Conservation (phyloP, 805 yeast genomes). For the Metschnikowia noctiluminum region DNA sequence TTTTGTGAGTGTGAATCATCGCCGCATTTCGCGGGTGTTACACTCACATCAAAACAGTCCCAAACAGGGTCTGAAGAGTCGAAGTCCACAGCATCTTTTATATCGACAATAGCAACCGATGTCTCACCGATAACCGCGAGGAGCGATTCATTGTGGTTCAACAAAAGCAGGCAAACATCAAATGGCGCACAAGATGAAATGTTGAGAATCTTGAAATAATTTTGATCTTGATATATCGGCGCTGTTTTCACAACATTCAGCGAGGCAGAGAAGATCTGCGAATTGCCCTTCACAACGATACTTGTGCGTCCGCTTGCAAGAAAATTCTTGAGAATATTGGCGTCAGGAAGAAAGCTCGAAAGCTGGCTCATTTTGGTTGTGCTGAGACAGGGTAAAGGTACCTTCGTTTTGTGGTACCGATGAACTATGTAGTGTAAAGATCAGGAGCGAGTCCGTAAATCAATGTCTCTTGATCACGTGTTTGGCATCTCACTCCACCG, state of each 20-base stretch:
- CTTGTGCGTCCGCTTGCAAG: not conserved
- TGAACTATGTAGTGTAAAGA: too few species aligned
- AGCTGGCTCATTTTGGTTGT: slow-evolving; percentile 1
- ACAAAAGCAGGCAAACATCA: slow-evolving; percentile 6
- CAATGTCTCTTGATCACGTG: too few species aligned
- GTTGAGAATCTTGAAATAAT: slow-evolving; percentile 7
- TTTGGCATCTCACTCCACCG: too few species aligned
- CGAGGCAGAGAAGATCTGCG: slow-evolving; percentile 13
- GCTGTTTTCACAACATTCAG: slow-evolving; percentile 12
- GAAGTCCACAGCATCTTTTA: slow-evolving; percentile 3
- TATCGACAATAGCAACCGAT: slow-evolving; percentile 8
- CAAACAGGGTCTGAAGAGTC: slow-evolving; percentile 3
- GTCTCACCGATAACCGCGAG: slow-evolving; percentile 14
- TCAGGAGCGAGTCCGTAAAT: too few species aligned
- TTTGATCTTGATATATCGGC: slow-evolving; percentile 6
- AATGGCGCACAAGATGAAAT: slow-evolving; percentile 2
- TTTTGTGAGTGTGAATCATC: not conserved
- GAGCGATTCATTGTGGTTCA: slow-evolving; percentile 11
- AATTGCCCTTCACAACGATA: slow-evolving; percentile 10
- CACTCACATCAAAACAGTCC: slow-evolving; percentile 4
- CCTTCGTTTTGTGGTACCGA: too few species aligned
- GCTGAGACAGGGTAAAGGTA: too few species aligned
- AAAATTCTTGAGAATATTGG: slow-evolving; percentile 9
- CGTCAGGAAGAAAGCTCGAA: slow-evolving; percentile 3
- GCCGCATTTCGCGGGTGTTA: not conserved